Conservation (phyloP, 2,329 filamentous ascomycete genomes). For the Scedosporium minutisporum region DNA sequence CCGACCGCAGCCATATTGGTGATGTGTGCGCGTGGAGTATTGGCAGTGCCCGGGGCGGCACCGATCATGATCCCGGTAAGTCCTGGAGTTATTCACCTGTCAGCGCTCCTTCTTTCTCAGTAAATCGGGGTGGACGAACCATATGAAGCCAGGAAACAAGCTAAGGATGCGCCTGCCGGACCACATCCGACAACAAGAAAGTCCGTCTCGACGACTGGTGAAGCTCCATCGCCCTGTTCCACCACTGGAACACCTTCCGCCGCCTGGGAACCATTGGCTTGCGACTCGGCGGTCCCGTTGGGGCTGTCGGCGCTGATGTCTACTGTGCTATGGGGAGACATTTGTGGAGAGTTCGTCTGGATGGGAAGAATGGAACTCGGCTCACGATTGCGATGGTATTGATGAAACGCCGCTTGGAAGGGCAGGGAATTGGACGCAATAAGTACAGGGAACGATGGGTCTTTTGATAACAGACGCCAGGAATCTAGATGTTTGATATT, state of each 20-base stretch:
- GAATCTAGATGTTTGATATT: too few species aligned
- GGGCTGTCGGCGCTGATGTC: not conserved
- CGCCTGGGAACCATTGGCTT: not conserved
- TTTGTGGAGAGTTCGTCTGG: not conserved
- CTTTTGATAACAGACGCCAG: too few species aligned
- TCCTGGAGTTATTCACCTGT: slow-evolving; percentile 13
- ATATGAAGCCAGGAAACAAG: slow-evolving; percentile 40
- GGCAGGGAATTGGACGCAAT: too few species aligned
- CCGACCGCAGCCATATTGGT: slow-evolving; percentile 39
- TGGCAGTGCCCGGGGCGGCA: slow-evolving; percentile 34
- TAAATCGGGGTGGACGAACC: slow-evolving; percentile 20
- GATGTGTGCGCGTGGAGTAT: slow-evolving; percentile 48
- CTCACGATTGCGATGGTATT: not conserved
- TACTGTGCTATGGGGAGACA: not conserved
- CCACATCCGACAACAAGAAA: slow-evolving; percentile 41
- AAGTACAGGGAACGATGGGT: too few species aligned
- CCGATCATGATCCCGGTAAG: slow-evolving; percentile 45
- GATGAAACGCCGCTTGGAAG: not conserved
- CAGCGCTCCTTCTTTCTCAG: too few species aligned
- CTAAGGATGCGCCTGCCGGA: slow-evolving; percentile 43
- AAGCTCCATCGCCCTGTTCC: not conserved
- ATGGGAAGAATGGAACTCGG: not conserved
- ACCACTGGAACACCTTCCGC: not conserved
- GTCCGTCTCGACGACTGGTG: slow-evolving; percentile 25
- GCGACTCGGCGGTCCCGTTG: not conserved